phyloP scores from a whole-genome alignment of 768 basidiomycete genomes.

The Gloeostereum incarnatum region DNA sequence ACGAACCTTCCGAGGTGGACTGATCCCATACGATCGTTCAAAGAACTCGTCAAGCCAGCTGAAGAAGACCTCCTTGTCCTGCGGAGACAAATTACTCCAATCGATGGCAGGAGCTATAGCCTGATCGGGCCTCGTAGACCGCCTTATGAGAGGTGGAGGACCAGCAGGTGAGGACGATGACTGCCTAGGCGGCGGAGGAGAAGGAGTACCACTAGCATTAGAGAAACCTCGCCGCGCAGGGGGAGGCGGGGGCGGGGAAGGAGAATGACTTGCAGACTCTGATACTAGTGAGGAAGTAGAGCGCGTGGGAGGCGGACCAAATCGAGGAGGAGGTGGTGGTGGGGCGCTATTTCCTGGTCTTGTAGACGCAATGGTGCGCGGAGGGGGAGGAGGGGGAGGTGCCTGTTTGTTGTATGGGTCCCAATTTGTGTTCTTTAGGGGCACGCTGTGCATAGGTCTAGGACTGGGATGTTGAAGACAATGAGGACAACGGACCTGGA shows the following conservation, averaged over 20 bases:
- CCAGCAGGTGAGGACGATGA: not conserved
- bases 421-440: conserved; percentile 57
- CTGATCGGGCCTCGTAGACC: conserved; percentile 20
- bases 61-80: conserved; percentile 70
- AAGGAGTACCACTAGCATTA: conserved; percentile 11
- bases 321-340: conserved; percentile 14
- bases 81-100: conserved; percentile 56
- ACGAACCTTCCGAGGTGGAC: not conserved
- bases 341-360: not conserved
- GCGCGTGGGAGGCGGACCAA: conserved; percentile 7
- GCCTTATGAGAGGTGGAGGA: conserved; percentile 17
- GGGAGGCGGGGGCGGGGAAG: conserved; percentile 19
- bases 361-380: conserved; percentile 16
- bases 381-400: conserved; percentile 37
- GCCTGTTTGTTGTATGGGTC: conserved; percentile 44
- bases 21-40: conserved; percentile 23
- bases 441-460: conserved; percentile 24
- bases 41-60: conserved; percentile 81
- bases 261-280: conserved; percentile 12
- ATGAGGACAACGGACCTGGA: conserved; percentile 25
- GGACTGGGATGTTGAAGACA: not conserved
- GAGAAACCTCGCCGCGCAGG: conserved; percentile 12
- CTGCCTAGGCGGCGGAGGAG: conserved; percentile 14
- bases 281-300: conserved; percentile 7
- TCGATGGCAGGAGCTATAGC: conserved; percentile 31